Evolutionary conservation across 192 early-diverging fungal species (phyloP).

Genomic region (Coemansia sp.): DNA sequence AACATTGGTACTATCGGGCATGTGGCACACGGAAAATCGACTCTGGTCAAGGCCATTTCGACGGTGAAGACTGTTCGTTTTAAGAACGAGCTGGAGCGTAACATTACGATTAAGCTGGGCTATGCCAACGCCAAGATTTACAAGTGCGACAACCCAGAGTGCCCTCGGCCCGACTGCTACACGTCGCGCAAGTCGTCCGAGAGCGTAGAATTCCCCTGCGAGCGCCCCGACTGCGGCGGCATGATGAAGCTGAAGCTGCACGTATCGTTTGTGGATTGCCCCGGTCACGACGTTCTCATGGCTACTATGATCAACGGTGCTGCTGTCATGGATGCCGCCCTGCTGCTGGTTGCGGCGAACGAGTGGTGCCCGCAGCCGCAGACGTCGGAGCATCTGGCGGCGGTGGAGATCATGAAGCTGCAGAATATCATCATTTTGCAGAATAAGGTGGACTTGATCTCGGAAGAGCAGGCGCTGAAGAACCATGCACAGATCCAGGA

Average conservation of each 20-base stretch:
- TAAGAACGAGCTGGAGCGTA: slow-evolving; percentile 96
- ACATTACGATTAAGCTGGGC: slow-evolving; percentile 99
- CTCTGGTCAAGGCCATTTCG: slow-evolving; percentile 97
- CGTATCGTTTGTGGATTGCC: slow-evolving; percentile 98
- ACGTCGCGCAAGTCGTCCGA: slow-evolving; percentile 78
- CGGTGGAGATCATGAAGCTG: slow-evolving; percentile 99
- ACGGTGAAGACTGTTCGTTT: slow-evolving; percentile 98
- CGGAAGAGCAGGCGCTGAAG: slow-evolving; percentile 84
- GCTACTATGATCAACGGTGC: slow-evolving; percentile 99
- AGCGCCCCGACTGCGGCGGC: slow-evolving; percentile 80
- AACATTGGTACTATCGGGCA: slow-evolving; percentile 99
- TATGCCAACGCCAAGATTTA: slow-evolving; percentile 99
- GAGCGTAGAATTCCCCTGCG: slow-evolving; percentile 86
- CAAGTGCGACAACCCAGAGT: slow-evolving; percentile 91
- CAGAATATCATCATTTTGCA: slow-evolving; percentile 96
- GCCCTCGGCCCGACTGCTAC: slow-evolving; percentile 96
- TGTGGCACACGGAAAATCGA: slow-evolving; percentile 99
- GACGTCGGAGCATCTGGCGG: slow-evolving; percentile 97
- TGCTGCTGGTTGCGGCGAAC: slow-evolving; percentile 96
- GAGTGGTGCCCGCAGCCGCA: slow-evolving; percentile 99
- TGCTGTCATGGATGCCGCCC: slow-evolving; percentile 98
- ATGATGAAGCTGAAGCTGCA: slow-evolving; percentile 86
- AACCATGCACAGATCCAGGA: slow-evolving; percentile 88
- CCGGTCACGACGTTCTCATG: slow-evolving; percentile 99
- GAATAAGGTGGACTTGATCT: slow-evolving; percentile 98